phyloP scores from a whole-genome alignment of 2,329 filamentous ascomycete species.

The Akanthomyces lecanii region DNA sequence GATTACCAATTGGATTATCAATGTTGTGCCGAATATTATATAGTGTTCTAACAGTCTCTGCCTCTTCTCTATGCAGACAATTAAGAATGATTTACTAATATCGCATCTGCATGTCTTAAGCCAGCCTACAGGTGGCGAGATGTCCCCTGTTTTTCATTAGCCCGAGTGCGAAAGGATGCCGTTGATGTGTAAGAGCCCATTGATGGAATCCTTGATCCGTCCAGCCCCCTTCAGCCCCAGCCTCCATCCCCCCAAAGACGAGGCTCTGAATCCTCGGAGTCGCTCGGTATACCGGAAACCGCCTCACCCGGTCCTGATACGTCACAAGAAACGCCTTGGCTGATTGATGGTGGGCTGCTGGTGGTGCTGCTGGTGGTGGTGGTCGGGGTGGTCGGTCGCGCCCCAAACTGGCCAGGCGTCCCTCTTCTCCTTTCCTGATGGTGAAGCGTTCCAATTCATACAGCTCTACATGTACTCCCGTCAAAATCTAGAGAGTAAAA shows the following conservation, averaged over 20 bases:
- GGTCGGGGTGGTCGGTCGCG: too few species aligned
- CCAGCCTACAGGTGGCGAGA: neutral
- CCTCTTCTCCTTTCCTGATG: too few species aligned
- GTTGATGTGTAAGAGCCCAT: neutral
- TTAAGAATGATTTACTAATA: neutral
- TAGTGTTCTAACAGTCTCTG: neutral
- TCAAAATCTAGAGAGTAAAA: too few species aligned
- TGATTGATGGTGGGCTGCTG: too few species aligned
- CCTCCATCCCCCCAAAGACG: neutral
- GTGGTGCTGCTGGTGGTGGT: too few species aligned
- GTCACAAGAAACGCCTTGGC: too few species aligned
- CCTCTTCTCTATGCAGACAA: neutral
- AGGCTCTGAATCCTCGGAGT: neutral
- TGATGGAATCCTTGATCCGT: neutral
- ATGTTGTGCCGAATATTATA: neutral
- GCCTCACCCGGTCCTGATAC: too few species aligned
- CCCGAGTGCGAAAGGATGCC: neutral
- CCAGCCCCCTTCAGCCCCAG: neutral
- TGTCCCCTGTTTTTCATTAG: neutral
- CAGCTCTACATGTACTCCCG: too few species aligned
- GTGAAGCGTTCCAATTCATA: too few species aligned
- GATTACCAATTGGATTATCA: constrained; percentile 12
- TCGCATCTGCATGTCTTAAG: neutral
- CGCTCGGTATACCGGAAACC: too few species aligned
- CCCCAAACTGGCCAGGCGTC: too few species aligned